Base-by-base conservation (phyloP, 1,284 basidiomycete genomes). In the Malassezia caprae region DNA sequence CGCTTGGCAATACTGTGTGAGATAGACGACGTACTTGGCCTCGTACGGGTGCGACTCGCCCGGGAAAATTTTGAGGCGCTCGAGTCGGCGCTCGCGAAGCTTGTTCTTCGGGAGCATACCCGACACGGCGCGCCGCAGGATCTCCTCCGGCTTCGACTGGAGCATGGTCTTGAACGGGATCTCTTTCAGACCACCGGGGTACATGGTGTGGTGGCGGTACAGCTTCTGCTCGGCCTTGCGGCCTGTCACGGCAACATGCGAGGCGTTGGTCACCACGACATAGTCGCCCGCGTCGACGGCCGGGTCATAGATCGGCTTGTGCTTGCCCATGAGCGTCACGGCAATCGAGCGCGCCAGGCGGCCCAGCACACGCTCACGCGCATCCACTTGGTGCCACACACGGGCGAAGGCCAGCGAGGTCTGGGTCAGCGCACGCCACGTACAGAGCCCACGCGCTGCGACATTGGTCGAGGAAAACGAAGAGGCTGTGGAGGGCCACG, bases 251-350 rank as follows among this genome's bases (percentile, higher is more conserved):
- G 84, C 83, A 55, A 98, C 81, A 26, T 85, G 82, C 53, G 82
- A 79, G 2, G 90, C 87, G 73, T 98, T 87, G 19, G 90, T 94
- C 8, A 99, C 90, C 21, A 96, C 83, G 28, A 98, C 90, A 76
- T 96, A 98, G 82, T 98, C 94, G 28, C 94, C 72, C 1, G 60
- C 51, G 42, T 74, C 72, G 27, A 61, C 56, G 23, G 68, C 81
- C 21, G 88, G 89, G 77, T 96, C 89, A 68, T 89, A 96, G 48
- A 94, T 88, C 17, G 94, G 93, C 76, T 98, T 99, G 77, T 98
- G 89, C 79, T 98, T 98, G 74, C 94, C 94, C 91, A 96, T 96
- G 52, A 98, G 81, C 24, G 90, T 88, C 54, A 87, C 82, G 0
- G 94, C 94, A 71, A 98, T 94, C 42, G 88, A 83, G 67, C 88